A percentile compares a stretch with the other conserved stretches of the same genome.
Evolutionary conservation across 192 early-diverging fungal genomes (phyloP).

Genomic region (Backusella luteola): DNA sequence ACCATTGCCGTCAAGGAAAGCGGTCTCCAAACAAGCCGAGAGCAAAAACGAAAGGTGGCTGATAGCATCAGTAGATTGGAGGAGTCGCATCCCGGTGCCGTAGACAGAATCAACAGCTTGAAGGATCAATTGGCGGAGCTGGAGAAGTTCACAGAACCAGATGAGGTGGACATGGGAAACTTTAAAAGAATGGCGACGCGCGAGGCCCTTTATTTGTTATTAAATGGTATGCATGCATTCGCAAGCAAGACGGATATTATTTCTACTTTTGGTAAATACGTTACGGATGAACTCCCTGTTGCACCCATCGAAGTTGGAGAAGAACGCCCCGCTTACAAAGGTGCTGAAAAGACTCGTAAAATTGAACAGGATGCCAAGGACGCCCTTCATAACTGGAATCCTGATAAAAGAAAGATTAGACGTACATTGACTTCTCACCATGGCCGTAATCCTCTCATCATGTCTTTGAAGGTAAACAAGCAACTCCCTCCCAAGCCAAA

Average conservation of each 20-base stretch:
- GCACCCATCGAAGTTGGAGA: conserved; percentile 20
- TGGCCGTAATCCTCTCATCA: conserved; percentile 17
- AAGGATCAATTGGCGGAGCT: conserved; percentile 21
- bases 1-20: conserved; percentile 29
- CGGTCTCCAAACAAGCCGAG: neutral
- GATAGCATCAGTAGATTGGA: conserved; percentile 27
- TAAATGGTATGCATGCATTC: conserved; percentile 37
- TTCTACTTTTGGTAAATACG: conserved; percentile 34
- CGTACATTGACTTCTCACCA: conserved; percentile 34
- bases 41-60: conserved; percentile 21
- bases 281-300: conserved; percentile 33
- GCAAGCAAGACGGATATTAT: conserved; percentile 36
- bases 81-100: conserved; percentile 15
- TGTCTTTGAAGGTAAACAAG: conserved; percentile 12
- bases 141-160: conserved; percentile 13
- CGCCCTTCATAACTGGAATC: conserved; percentile 28
- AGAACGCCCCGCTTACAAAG: conserved; percentile 23
- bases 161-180: conserved; percentile 33
- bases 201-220: conserved; percentile 31
- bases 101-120: conserved; percentile 18
- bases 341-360: conserved; percentile 22
- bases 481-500: conserved; percentile 16
- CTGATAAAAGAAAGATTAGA: conserved; percentile 26
- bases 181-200: conserved; percentile 29
- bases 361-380: conserved; percentile 24